A percentile compares a stretch with the other conserved stretches of the same genome.
phyloP scores from a whole-genome alignment of 768 basidiomycete genomes.

The Astraeus odoratus region DNA sequence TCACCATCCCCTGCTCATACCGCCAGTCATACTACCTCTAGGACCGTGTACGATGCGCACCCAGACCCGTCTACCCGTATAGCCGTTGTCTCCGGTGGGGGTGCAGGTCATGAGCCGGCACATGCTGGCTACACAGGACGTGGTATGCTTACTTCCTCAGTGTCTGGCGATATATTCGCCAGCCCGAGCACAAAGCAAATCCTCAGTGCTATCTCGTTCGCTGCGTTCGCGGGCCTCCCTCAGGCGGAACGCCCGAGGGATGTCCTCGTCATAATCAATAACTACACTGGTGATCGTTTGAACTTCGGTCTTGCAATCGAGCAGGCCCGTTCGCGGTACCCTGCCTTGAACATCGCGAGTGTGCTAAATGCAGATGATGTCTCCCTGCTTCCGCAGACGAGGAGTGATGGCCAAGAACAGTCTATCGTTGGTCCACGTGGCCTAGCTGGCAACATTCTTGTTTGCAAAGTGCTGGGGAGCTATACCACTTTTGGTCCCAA shows the following conservation, averaged over 20 bases:
- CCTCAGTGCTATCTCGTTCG: conserved; percentile 40
- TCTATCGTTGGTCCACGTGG: conserved; percentile 43
- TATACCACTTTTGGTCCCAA: conserved; percentile 30
- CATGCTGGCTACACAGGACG: conserved; percentile 50
- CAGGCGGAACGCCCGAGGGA: conserved; percentile 3
- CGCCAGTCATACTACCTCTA: conserved; percentile 30
- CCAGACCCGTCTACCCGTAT: conserved; percentile 23
- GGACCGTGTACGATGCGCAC: conserved; percentile 28
- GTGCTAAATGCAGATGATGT: conserved; percentile 54
- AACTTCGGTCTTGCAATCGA: conserved; percentile 55
- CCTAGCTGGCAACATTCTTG: conserved; percentile 40
- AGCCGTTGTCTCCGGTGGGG: conserved; percentile 42
- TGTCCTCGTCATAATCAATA: conserved; percentile 37
- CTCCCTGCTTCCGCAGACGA: conserved; percentile 29
- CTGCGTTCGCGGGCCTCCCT: conserved; percentile 28
- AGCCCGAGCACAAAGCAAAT: conserved; percentile 57
- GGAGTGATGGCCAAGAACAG: conserved; percentile 9
- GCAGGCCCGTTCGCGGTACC: conserved; percentile 34
- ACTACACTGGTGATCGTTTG: conserved; percentile 50
- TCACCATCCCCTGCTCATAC: background rate
- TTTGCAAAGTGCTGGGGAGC: conserved; percentile 53
- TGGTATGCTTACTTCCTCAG: conserved; percentile 50
- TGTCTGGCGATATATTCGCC: conserved; percentile 59
- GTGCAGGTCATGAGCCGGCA: conserved; percentile 55
- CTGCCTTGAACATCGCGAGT: conserved; percentile 33